Base-by-base conservation (phyloP, 192 early-diverging fungal genomes). In the Backusella psychrophila region DNA sequence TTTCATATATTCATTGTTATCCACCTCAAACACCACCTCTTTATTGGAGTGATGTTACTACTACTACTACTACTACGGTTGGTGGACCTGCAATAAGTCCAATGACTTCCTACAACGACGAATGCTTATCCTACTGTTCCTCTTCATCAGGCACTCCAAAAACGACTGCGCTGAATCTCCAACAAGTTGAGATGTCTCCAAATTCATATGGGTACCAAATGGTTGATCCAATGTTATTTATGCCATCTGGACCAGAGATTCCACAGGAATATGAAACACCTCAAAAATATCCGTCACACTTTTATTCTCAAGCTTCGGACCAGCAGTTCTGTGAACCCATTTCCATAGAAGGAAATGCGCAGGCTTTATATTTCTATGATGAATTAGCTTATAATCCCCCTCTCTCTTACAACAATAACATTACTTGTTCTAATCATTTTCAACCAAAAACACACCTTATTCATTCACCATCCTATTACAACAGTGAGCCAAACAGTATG, bases 301-400 rank as follows among this genome's bases (percentile, higher is more conserved):
- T 63, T 26, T 63, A 63, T 63, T 63, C 56, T 63, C 56, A 63
- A 63, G 56, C 56, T 63, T 29, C 26, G 26, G 9, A 29, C 7
- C 23, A 63, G 19, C 46, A 49, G 19, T 6, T 49, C n/a, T 49
- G 46, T 49, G 46, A n/a, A 29, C 9, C 56, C 12, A 63, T 63
- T 63, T 63, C 56, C 56, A 63, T 63, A 63, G 23, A 63, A 63
- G 56, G 56, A 63, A 63, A 63, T 63, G 56, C 56, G 56, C 56
- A 63, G 56, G 12, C 56, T 63, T 63, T 63, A 63, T 63, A 63
- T 63, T 63, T 63, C 56, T 23, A 63, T 29, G 23, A 63, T 14
- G 56, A 29, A 26, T 26, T 63, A 23, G 56, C 56, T 63, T 63
- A 29, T 63, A 63, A 15, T 14, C 12, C 26, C 26, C 26, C 56